These are phyloP conservation scores for Ogataea allantospora DNA, from an alignment of 805 yeast genomes.

Conservation along the genomic window DNA sequence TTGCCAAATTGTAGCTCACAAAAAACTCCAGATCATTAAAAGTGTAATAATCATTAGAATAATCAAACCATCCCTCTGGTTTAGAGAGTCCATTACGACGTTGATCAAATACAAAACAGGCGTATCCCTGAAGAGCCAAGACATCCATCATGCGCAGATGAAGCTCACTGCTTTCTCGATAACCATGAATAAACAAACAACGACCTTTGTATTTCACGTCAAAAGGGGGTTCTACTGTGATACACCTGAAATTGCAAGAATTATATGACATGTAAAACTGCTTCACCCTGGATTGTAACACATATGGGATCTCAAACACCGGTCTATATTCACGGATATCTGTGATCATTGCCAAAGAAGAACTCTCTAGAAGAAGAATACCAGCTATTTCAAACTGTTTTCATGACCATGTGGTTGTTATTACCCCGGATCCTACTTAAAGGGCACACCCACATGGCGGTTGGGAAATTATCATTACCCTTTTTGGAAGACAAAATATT, in stretches of 20 bases:
- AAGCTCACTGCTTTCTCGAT: slow-evolving; percentile 11
- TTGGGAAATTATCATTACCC: slow-evolving; percentile 1
- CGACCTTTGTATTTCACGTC: slow-evolving; percentile 11
- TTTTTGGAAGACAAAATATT: slow-evolving; percentile 2
- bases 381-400: background rate
- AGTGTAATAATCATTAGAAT: slow-evolving; percentile 10
- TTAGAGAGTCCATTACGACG: slow-evolving; percentile 11
- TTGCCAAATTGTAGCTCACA: slow-evolving; percentile 7
- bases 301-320: slow-evolving; percentile 6
- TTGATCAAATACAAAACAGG: slow-evolving; percentile 12
- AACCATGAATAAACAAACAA: slow-evolving; percentile 14
- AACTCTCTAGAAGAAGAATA: background rate
- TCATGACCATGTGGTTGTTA: background rate
- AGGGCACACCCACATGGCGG: slow-evolving; percentile 4
- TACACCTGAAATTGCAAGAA: slow-evolving; percentile 12
- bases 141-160: slow-evolving; percentile 11
- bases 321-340: slow-evolving; percentile 5
- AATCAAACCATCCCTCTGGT: slow-evolving; percentile 7
- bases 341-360: slow-evolving; percentile 5
- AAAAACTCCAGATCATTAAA: slow-evolving; percentile 10
- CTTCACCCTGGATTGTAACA: slow-evolving; percentile 2
- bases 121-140: slow-evolving; percentile 8
- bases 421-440: slow-evolving; percentile 2
- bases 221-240: slow-evolving; percentile 8
- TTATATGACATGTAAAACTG: slow-evolving; percentile 7